Percentiles rank a stretch among this genome's conserved stretches.
Evolutionary conservation across 2,329 filamentous ascomycete species (phyloP).

Genomic region (Triangularia setosa): DNA sequence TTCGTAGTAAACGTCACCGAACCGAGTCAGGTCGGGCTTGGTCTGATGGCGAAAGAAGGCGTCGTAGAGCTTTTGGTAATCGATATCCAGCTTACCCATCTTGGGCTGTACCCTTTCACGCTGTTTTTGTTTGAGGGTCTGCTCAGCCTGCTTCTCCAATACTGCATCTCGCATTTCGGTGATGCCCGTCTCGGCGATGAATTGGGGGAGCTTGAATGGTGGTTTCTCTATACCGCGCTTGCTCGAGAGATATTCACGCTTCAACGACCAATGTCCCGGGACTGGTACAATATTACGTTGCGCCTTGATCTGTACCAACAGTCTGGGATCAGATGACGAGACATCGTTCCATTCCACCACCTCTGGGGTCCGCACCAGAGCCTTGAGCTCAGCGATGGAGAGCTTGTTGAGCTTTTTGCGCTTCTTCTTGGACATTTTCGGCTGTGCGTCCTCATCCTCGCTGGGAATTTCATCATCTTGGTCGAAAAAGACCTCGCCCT

Average conservation of each 20-base stretch:
- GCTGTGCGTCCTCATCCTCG: conserved; percentile 68
- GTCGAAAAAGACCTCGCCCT: conserved; percentile 79
- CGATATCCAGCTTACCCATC: conserved; percentile 95
- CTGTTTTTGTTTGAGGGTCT: conserved; percentile 90
- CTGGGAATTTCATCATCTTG: conserved; percentile 84
- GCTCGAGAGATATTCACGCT: conserved; percentile 93
- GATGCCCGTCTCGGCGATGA: conserved; percentile 96
- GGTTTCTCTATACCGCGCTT: conserved; percentile 97
- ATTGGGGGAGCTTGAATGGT: conserved; percentile 86
- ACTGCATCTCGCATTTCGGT: conserved; percentile 97
- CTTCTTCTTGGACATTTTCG: conserved; percentile 90
- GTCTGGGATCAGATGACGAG: conserved; percentile 79
- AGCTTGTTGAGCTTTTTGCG: conserved; percentile 87
- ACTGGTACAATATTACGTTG: conserved; percentile 95
- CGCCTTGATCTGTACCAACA: conserved; percentile 91
- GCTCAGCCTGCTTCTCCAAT: conserved; percentile 90
- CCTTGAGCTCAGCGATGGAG: conserved; percentile 92
- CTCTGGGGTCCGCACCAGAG: conserved; percentile 84
- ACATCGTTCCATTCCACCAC: conserved; percentile 97
- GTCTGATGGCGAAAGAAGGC: conserved; percentile 98
- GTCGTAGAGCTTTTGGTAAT: conserved; percentile 97
- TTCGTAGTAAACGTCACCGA: conserved; percentile 99
- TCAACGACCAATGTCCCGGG: conserved; percentile 89
- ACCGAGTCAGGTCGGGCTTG: conserved; percentile 88
- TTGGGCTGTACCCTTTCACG: conserved; percentile 91